Evolutionary conservation across 805 yeast species (phyloP).

Genomic region (Candida sphagnicola): DNA sequence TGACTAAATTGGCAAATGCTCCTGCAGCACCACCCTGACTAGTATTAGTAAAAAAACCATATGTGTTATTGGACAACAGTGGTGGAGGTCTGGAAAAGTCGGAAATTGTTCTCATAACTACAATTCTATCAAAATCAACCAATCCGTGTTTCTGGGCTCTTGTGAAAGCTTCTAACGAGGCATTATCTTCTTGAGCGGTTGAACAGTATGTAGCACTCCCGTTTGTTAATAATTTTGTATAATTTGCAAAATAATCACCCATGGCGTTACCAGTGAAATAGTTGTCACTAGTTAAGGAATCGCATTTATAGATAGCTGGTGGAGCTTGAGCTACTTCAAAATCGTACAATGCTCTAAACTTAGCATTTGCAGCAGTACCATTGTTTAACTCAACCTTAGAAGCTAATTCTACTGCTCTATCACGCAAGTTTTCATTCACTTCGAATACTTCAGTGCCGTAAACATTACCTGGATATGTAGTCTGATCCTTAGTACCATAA

Average conservation of each 20-base stretch:
- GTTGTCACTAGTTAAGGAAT: constrained; percentile 56
- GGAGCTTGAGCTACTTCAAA: constrained; percentile 46
- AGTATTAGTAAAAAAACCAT: constrained; percentile 46
- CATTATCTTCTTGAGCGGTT: constrained; percentile 67
- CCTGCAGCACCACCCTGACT: constrained; percentile 49
- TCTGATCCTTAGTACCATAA: constrained; percentile 47
- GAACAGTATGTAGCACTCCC: constrained; percentile 57
- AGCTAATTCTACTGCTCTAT: constrained; percentile 54
- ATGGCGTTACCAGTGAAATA: constrained; percentile 55
- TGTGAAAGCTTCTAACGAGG: constrained; percentile 54
- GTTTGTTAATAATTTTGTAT: constrained; percentile 49
- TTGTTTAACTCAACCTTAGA: constrained; percentile 37
- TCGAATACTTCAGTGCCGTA: constrained; percentile 68
- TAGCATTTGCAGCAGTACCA: constrained; percentile 43
- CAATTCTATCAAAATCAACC: constrained; percentile 54
- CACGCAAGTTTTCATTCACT: constrained; percentile 54
- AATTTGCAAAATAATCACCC: constrained; percentile 47
- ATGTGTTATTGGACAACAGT: constrained; percentile 30
- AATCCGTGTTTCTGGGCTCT: constrained; percentile 53
- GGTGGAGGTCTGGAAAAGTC: constrained; percentile 57
- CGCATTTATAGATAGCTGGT: constrained; percentile 52
- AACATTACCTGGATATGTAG: constrained; percentile 48
- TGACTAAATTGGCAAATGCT: constrained; percentile 47
- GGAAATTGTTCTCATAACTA: constrained; percentile 58
- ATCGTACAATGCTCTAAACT: constrained; percentile 46